phyloP scores from a whole-genome alignment of 2,329 filamentous ascomycete species.

The Venturia effusa region DNA sequence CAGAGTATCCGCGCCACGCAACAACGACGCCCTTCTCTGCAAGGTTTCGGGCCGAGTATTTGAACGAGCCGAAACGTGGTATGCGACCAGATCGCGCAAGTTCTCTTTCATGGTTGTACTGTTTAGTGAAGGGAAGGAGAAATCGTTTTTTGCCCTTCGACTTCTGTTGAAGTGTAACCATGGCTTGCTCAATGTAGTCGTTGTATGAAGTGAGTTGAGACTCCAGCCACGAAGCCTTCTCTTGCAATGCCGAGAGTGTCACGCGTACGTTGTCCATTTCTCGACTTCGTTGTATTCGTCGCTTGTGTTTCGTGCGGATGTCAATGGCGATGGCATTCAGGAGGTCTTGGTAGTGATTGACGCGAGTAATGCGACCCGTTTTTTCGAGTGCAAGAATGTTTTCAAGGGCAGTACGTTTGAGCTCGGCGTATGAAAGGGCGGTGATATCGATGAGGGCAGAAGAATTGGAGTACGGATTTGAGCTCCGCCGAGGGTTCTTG shows the following conservation, averaged over 20 bases:
- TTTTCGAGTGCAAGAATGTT: constrained; percentile 87
- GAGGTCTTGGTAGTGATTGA: constrained; percentile 96
- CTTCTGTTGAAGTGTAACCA: constrained; percentile 93
- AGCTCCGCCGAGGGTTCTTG: constrained; percentile 48
- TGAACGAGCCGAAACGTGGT: constrained; percentile 95
- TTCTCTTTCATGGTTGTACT: constrained; percentile 97
- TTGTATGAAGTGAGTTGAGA: constrained; percentile 96
- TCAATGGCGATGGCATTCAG: constrained; percentile 94
- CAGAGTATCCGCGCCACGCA: constrained; percentile 73
- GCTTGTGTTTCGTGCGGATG: constrained; percentile 91
- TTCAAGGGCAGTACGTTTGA: constrained; percentile 87
- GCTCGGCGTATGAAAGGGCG: constrained; percentile 76
- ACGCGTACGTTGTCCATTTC: constrained; percentile 77
- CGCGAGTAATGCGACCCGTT: constrained; percentile 68
- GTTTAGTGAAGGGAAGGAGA: constrained; percentile 91
- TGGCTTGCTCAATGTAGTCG: constrained; percentile 97
- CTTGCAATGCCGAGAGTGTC: constrained; percentile 64
- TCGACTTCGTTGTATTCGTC: constrained; percentile 80
- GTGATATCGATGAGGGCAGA: constrained; percentile 69
- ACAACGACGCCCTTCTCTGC: constrained; percentile 91
- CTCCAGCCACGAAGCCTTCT: constrained; percentile 86
- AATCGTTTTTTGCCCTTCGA: constrained; percentile 95
- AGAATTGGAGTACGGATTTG: constrained; percentile 56
- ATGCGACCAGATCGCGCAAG: constrained; percentile 84
- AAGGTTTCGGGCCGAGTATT: constrained; percentile 83